These are phyloP conservation scores for Smittium mucronatum DNA, from an alignment of 371 early-diverging fungal genomes.

Conservation along the genomic window DNA sequence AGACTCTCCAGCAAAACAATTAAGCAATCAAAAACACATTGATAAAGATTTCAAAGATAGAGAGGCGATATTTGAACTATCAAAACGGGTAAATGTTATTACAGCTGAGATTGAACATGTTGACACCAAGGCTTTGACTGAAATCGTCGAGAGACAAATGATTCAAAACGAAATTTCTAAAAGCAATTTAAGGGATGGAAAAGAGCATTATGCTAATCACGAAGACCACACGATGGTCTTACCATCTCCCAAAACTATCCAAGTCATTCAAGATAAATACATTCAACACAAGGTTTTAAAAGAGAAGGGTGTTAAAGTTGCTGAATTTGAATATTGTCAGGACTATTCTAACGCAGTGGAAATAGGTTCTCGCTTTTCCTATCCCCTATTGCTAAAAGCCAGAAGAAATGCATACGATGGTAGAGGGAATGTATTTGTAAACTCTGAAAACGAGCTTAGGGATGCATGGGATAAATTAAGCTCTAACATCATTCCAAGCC, in stretches of 20 bases:
- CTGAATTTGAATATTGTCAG: conserved; percentile 50
- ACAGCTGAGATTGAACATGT: conserved; percentile 97
- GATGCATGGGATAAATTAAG: conserved; percentile 44
- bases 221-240: conserved; percentile 40
- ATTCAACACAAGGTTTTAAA: conserved; percentile 67
- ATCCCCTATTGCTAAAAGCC: conserved; percentile 88
- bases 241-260: conserved; percentile 68
- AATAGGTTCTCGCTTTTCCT: conserved; percentile 58
- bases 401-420: conserved; percentile 92
- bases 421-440: conserved; percentile 75
- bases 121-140: conserved; percentile 57
- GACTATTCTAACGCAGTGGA: conserved; percentile 18
- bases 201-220: conserved; percentile 16
- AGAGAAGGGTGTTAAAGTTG: conserved; percentile 49
- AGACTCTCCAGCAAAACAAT: conserved; percentile 75
- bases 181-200: not conserved
- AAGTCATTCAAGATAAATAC: conserved; percentile 89
- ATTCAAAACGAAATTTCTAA: not conserved
- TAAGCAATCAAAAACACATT: conserved; percentile 56
- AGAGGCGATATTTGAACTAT: conserved; percentile 56
- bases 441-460: conserved; percentile 45
- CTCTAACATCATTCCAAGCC: conserved; percentile 13
- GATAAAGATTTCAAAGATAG: conserved; percentile 69
- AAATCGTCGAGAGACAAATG: conserved; percentile 32
- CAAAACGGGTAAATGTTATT: conserved; percentile 57